Base-by-base conservation (phyloP, 306 rosid species). In the Quercus variabilis region DNA sequence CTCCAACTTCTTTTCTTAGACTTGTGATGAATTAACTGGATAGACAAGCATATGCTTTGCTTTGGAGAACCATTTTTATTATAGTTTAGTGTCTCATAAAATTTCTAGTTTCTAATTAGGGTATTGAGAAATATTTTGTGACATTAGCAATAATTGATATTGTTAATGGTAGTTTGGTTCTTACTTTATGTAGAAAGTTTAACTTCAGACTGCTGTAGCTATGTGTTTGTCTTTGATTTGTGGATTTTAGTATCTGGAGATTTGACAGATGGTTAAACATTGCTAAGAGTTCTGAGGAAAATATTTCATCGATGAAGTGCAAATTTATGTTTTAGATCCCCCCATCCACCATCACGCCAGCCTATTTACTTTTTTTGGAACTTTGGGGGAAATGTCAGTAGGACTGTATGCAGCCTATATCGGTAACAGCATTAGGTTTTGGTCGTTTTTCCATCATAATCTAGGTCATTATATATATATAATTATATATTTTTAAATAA, bases 281-380 rank as follows among this genome's bases (percentile, higher is more conserved):
- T 65, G 26, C 35, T 31, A 67, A 12, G 62, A 72, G 52, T 17
- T 8, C 26, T 31, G 4, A 30, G 65, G 59, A 46, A 10, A 81
- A 78, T 58, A 63, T 71, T 75, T 77, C 55, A 17, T 17, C 71
- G 23, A 13, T 65, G 30, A 74, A 65, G 28, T 79, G 83, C 5
- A 57, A 23, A 54, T 46, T 75, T 60, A 69, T 19, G 20, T 71
- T 70, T 25, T 56, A 21, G 41, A 26, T 68, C 74, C 63, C 77
- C 55, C 20, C 20, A 23, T 54, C 30, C 38, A 25, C 62, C 55
- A 19, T 6, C 70, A 14, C 3, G 3, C 65, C 9, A n/a, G 35
- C 30, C 15, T 57, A 52, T 10, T 67, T 73, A 9, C 46, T 41
- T 17, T 71, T 7, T 6, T 73, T 12, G 21, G 35, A 64, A 25